A percentile compares a stretch with the other conserved stretches of the same genome.
Conservation (phyloP, 805 yeast species). For the Monosporozyma solicola region DNA sequence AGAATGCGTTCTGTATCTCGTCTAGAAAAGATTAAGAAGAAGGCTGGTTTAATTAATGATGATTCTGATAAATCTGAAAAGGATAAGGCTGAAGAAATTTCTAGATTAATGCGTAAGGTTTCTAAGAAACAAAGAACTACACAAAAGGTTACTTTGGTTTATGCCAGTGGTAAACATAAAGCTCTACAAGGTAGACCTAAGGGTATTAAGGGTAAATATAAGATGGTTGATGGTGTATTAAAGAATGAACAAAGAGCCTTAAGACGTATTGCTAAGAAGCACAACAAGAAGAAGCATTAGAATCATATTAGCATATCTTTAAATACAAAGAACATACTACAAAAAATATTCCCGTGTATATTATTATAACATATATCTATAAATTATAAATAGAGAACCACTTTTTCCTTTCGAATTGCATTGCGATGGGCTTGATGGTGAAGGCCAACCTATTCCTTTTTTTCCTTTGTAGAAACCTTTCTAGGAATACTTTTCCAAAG, state of each 20-base stretch:
- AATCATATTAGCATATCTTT: not conserved
- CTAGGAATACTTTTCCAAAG: not conserved
- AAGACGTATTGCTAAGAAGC: constrained; percentile 80
- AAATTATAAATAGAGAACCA: not conserved
- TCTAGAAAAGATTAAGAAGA: constrained; percentile 82
- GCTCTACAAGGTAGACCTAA: constrained; percentile 92
- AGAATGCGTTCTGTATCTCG: constrained; percentile 84
- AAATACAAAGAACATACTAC: not conserved
- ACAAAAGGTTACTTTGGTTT: constrained; percentile 83
- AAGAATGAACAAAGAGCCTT: constrained; percentile 96
- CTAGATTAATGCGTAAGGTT: constrained; percentile 72
- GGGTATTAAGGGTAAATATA: constrained; percentile 95
- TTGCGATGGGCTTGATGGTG: not conserved
- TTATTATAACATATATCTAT: not conserved
- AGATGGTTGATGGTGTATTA: constrained; percentile 98
- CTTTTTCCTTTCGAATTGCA: not conserved
- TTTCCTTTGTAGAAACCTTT: not conserved
- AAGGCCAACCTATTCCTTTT: not conserved
- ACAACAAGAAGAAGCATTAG: constrained; percentile 44
- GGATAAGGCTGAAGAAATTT: constrained; percentile 91
- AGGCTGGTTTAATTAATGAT: constrained; percentile 84
- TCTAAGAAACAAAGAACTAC: constrained; percentile 60
- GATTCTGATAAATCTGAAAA: constrained; percentile 80
- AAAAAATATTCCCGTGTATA: not conserved
- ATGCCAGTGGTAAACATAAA: constrained; percentile 75